Percentiles rank a stretch among this genome's conserved stretches.
phyloP scores from a whole-genome alignment of 176 grass and related monocot genomes.

The Zoysia japonica region DNA sequence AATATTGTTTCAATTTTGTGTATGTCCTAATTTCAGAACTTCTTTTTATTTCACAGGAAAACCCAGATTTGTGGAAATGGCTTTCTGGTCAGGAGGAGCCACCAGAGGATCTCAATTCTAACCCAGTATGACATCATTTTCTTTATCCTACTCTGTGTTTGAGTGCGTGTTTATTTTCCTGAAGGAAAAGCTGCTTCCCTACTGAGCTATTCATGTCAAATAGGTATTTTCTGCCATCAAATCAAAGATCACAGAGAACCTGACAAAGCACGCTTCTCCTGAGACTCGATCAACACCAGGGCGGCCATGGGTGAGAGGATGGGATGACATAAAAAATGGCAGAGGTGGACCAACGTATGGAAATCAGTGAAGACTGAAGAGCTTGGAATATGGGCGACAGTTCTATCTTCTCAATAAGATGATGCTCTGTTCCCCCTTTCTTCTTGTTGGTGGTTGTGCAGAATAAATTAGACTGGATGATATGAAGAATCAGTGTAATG shows the following conservation, averaged over 20 bases:
- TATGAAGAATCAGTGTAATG: background rate
- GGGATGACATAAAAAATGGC: constrained; percentile 82
- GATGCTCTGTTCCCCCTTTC: background rate
- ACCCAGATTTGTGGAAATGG: constrained; percentile 98
- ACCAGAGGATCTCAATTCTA: constrained; percentile 59
- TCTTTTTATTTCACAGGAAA: constrained; percentile 63
- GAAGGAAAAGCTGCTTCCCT: background rate
- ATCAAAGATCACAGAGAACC: constrained; percentile 68
- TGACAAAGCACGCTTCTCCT: constrained; percentile 66
- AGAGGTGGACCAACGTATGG: constrained; percentile 69
- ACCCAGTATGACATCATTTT: constrained; percentile 56
- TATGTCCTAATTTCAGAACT: constrained; percentile 10
- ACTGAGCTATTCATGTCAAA: background rate
- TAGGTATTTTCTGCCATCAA: constrained; percentile 79
- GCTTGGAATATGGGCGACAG: background rate
- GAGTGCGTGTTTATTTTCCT: background rate
- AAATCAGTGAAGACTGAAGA: constrained; percentile 66
- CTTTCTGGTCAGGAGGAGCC: constrained; percentile 83
- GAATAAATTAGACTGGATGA: constrained; percentile 34
- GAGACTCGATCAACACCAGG: constrained; percentile 77
- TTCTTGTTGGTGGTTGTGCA: constrained; percentile 20
- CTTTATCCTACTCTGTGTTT: background rate
- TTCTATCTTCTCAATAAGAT: constrained; percentile 15
- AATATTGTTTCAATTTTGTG: background rate
- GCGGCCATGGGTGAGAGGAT: constrained; percentile 89